Base-by-base conservation (phyloP, 2,329 filamentous ascomycete species). In the Alternaria gaisen region DNA sequence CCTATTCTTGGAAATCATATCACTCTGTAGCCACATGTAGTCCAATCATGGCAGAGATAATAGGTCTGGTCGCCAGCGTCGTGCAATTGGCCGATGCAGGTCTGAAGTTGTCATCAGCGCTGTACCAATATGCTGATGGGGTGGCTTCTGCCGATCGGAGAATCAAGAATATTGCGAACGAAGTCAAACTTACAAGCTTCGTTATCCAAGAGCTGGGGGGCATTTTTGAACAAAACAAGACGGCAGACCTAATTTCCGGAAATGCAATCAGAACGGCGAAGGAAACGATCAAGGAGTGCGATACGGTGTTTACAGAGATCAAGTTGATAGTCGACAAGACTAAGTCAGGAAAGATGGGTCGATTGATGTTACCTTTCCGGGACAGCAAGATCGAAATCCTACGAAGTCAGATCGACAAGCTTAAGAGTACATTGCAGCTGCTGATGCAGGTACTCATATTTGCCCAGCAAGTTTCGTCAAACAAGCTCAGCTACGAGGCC, bases 91-190 rank as follows among this genome's bases (percentile, higher is more conserved):
- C 70, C 26, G 72, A 69, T 4, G 68, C 73, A 14, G 73, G 72
- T 9, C 52, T 77, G 8, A 72, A 73, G 50, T 64, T 77, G 26
- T 73, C 71, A 3, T 62, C 74, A 41, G 68, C 70, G 4, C 64
- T 77, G 32, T 76, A 75, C 53, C 63, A 72, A 34, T 76, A 76
- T 65, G 74, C 66, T 8, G 73, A 76, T 28, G 58, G 68, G 9
- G 74, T 76, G n/a, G 62, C 69, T 42, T 66, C 70, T 9, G 74
- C 73, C 9, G 72, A 76, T 34, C 63, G 64, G 14, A 66, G 71
- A 12, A 64, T 76, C 44, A 72, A 68, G 42, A 69, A 71, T 30
- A 72, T 74, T 38, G 72, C 74, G 14, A 69, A 68, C 53, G 72
- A 76, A 30, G 70, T 75, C 16, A 51, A 69, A 40, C 59, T 74